These are phyloP conservation scores for Syzygium grande DNA, from an alignment of 345 rosid species.

Conservation along the genomic window DNA sequence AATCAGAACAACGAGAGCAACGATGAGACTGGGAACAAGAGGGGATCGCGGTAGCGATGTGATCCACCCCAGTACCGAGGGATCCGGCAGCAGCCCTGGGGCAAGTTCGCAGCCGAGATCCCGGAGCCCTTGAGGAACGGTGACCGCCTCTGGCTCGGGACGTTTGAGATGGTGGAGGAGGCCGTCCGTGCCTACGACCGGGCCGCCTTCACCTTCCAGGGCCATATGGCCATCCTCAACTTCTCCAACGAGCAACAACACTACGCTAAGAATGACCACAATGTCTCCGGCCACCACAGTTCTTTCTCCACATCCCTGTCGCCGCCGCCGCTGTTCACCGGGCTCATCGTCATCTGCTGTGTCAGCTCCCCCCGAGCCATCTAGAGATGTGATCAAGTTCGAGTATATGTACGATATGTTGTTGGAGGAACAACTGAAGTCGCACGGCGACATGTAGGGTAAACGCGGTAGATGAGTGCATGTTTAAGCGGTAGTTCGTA, in stretches of 20 bases:
- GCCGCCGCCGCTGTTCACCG: neutral
- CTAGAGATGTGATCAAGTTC: neutral
- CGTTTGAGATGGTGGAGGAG: conserved; percentile 44
- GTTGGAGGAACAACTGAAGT: neutral
- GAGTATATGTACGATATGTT: neutral
- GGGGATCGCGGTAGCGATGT: neutral
- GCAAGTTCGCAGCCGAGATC: conserved; percentile 77
- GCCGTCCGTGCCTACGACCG: conserved; percentile 58
- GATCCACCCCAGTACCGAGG: conserved; percentile 34
- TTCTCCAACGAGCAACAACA: conserved; percentile 51
- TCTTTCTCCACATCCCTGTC: neutral
- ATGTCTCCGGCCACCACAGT: neutral
- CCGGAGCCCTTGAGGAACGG: conserved; percentile 69
- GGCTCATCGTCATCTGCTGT: neutral
- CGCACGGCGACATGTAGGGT: neutral
- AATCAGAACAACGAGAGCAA: neutral
- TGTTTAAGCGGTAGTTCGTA: neutral
- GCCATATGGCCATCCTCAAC: conserved; percentile 50
- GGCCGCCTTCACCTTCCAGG: conserved; percentile 48
- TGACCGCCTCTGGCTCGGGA: conserved; percentile 64
- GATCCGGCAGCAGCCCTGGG: conserved; percentile 30
- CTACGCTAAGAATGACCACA: neutral
- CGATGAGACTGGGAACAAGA: neutral
- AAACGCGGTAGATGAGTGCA: neutral
- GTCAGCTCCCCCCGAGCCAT: neutral